These are phyloP conservation scores for Candida oleophila DNA, from an alignment of 805 yeast genomes.

Conservation along the genomic window DNA sequence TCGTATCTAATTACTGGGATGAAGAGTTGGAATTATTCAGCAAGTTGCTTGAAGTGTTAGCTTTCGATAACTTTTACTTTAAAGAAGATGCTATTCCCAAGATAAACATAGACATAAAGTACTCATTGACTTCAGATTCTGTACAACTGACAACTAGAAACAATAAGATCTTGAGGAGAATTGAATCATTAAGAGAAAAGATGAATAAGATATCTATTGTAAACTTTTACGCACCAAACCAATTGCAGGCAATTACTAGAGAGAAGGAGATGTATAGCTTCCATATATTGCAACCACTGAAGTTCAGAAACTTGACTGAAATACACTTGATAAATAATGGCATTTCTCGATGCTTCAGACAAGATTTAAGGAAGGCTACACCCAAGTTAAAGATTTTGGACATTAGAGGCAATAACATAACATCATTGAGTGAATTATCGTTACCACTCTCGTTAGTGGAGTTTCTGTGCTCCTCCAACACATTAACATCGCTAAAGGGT, in stretches of 20 bases:
- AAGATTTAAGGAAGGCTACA: background rate
- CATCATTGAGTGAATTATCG: background rate
- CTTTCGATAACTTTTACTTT: slow-evolving; percentile 14
- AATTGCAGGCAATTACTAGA: background rate
- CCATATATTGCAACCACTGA: background rate
- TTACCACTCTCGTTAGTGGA: background rate
- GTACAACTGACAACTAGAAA: slow-evolving; percentile 3
- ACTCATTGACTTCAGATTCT: slow-evolving; percentile 5
- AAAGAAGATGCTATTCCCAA: slow-evolving; percentile 7
- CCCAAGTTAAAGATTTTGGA: background rate
- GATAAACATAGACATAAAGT: slow-evolving; percentile 11
- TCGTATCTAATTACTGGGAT: background rate
- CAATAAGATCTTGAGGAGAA: slow-evolving; percentile 10
- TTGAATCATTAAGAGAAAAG: slow-evolving; percentile 11
- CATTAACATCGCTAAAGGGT: background rate
- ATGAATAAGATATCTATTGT: slow-evolving; percentile 8
- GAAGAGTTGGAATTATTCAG: slow-evolving; percentile 11
- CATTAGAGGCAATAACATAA: background rate
- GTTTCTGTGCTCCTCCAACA: background rate
- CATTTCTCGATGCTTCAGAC: background rate
- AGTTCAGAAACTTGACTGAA: background rate
- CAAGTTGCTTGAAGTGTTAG: slow-evolving; percentile 13
- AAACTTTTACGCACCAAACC: background rate
- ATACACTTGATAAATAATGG: slow-evolving; percentile 2
- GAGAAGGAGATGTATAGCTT: background rate